Conservation (phyloP, 148 eudicot genomes). For the Diospyros kaki region DNA sequence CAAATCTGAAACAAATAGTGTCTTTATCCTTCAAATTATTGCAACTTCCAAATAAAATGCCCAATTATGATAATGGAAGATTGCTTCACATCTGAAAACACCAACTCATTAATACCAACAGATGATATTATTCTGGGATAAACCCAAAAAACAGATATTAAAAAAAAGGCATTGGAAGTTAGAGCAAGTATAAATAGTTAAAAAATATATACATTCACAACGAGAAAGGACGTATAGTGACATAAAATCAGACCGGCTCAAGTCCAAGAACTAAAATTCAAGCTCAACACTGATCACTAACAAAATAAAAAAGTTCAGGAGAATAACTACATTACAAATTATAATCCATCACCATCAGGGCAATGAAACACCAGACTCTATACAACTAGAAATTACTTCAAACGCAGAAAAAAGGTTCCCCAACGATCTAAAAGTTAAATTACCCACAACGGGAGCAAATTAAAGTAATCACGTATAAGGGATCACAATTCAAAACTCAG, state of each 20-base stretch:
- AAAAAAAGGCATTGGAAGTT: no score
- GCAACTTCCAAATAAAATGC: background rate
- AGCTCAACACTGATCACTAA: background rate
- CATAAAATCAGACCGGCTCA: background rate
- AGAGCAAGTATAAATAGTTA: no score
- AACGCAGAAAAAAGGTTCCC: background rate
- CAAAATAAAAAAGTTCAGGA: background rate
- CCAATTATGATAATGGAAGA: background rate
- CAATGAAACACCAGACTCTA: background rate
- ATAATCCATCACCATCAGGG: no score
- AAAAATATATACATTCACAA: background rate
- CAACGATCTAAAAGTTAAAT: background rate
- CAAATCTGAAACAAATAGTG: background rate
- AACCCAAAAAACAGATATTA: no score
- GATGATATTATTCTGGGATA: conserved; percentile 5
- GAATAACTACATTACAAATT: background rate
- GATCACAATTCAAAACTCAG: background rate
- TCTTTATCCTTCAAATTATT: conserved; percentile 1
- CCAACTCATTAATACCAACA: background rate
- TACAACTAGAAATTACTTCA: background rate
- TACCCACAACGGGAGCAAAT: background rate
- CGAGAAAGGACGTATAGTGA: background rate
- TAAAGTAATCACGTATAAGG: background rate
- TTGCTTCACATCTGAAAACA: background rate
- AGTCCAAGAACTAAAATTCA: background rate